phyloP scores from a whole-genome alignment of 2,329 filamentous ascomycete genomes.

The Aspergillus texensis region DNA sequence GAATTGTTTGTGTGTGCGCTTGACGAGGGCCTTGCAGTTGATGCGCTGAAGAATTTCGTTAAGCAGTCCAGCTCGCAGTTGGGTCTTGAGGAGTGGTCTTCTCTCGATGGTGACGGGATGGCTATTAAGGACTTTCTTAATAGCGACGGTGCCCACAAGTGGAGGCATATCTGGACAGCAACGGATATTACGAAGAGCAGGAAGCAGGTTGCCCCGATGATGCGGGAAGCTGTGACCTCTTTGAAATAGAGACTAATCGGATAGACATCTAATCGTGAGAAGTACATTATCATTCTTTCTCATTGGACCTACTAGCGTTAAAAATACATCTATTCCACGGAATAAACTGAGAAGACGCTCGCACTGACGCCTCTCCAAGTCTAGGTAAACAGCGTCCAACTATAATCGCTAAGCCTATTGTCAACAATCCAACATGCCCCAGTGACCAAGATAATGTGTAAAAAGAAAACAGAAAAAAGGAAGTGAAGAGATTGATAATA shows the following conservation, averaged over 20 bases:
- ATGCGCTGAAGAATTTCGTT: constrained; percentile 50
- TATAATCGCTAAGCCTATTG: constrained; percentile 7
- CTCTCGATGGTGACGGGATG: constrained; percentile 27
- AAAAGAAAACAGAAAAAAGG: constrained; percentile 6
- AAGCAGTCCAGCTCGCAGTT: constrained; percentile 49
- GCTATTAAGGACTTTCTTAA: constrained; percentile 20
- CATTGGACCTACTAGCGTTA: background rate
- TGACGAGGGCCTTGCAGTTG: constrained; percentile 31
- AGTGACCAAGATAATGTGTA: background rate
- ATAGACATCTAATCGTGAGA: background rate
- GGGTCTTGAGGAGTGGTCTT: constrained; percentile 38
- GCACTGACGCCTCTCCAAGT: background rate
- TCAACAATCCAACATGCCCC: background rate
- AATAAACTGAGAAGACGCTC: background rate
- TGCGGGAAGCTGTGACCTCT: constrained; percentile 51
- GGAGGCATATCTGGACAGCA: constrained; percentile 59
- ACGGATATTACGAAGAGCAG: constrained; percentile 60
- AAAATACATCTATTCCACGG: background rate
- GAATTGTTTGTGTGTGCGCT: constrained; percentile 57
- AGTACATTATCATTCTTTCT: background rate
- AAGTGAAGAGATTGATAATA: constrained; percentile 5
- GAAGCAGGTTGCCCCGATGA: constrained; percentile 64
- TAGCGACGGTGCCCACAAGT: constrained; percentile 28
- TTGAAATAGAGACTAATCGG: constrained; percentile 13
- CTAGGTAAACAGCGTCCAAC: constrained; percentile 1